These are phyloP conservation scores for Lenwebbia sp. DNA, from an alignment of 345 rosid genomes.

Conservation along the genomic window DNA sequence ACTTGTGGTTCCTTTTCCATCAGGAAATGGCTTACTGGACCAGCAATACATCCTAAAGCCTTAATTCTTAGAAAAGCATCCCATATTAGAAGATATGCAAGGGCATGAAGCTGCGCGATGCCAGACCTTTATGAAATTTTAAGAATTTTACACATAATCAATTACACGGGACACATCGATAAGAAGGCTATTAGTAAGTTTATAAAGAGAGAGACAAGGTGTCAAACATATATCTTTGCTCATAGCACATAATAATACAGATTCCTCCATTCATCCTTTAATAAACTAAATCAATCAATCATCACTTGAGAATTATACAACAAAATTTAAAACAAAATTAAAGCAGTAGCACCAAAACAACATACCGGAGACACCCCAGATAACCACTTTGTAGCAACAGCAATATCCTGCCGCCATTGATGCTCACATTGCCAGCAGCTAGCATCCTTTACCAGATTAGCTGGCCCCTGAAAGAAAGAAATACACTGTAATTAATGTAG, in stretches of 20 bases:
- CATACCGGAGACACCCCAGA: constrained; percentile 86
- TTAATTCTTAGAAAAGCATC: not conserved
- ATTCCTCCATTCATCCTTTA: not conserved
- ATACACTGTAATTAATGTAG: not conserved
- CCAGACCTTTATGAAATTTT: not conserved
- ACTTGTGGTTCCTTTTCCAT: not conserved
- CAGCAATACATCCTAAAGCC: not conserved
- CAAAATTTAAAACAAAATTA: not conserved
- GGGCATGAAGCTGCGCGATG: not conserved
- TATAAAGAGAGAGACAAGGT: not conserved
- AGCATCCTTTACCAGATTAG: constrained; percentile 80
- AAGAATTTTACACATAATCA: not conserved
- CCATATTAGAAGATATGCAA: not conserved
- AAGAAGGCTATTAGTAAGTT: not conserved
- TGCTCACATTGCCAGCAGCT: constrained; percentile 96
- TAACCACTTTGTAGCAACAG: constrained; percentile 95
- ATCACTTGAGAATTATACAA: not conserved
- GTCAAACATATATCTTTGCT: not conserved
- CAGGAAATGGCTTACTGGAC: not conserved
- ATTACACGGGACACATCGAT: not conserved
- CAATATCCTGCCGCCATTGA: constrained; percentile 99
- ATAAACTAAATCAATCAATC: not conserved
- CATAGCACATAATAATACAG: not conserved
- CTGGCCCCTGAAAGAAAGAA: constrained; percentile 52
- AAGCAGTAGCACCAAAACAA: not conserved